Evolutionary conservation across 768 basidiomycete species (phyloP).

Genomic region (Phylloporus scabripes): DNA sequence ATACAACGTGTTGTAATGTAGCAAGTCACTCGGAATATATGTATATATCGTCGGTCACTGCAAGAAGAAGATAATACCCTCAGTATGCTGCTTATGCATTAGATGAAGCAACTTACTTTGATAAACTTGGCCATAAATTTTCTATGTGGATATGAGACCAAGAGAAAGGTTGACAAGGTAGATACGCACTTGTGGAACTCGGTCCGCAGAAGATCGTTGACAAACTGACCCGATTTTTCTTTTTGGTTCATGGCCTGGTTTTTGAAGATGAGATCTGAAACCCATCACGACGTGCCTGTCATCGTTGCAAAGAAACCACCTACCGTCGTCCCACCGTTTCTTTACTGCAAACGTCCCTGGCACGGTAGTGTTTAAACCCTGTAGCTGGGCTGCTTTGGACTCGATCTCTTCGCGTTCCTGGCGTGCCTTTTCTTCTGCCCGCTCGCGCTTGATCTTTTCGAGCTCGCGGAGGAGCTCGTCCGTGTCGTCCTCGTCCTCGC

Average conservation of each 20-base stretch:
- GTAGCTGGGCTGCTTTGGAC: conserved; percentile 56
- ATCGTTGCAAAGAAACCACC: conserved; percentile 18
- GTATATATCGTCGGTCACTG: conserved; percentile 9
- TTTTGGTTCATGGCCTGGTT: conserved; percentile 80
- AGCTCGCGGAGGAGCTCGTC: conserved; percentile 92
- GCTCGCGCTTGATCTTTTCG: conserved; percentile 97
- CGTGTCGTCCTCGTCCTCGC: conserved; percentile 61
- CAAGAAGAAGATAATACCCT: neutral
- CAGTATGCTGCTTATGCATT: neutral
- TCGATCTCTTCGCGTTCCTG: conserved; percentile 73
- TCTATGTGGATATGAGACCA: conserved; percentile 36
- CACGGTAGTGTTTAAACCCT: conserved; percentile 66
- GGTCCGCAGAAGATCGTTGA: conserved; percentile 91
- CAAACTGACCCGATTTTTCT: conserved; percentile 73
- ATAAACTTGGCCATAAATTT: conserved; percentile 93
- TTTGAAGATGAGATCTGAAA: conserved; percentile 91
- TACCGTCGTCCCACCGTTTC: conserved; percentile 92
- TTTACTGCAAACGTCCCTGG: conserved; percentile 89
- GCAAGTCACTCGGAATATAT: neutral
- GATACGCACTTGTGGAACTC: conserved; percentile 83
- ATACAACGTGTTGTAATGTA: neutral
- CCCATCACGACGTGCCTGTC: neutral
- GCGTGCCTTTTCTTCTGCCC: conserved; percentile 87
- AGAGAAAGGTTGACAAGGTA: neutral
- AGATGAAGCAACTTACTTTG: conserved; percentile 46